These are phyloP conservation scores for Colletotrichum trifolii DNA, from an alignment of 2,329 filamentous ascomycete genomes.

Conservation along the genomic window DNA sequence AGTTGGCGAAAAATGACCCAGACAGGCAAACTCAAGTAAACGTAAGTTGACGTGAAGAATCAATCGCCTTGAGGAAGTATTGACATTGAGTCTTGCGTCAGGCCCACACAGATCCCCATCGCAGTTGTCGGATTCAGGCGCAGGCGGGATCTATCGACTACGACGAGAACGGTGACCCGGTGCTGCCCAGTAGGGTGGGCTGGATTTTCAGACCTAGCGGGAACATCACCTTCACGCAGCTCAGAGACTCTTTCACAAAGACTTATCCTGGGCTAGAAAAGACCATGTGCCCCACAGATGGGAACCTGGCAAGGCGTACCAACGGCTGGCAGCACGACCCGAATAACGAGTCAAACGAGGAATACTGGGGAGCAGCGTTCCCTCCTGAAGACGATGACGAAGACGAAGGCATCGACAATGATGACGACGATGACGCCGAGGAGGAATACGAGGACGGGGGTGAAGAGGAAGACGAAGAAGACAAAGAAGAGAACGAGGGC, in stretches of 20 bases:
- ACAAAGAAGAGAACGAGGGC: constrained; percentile 42
- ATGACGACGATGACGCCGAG: constrained; percentile 23
- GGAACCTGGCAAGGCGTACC: constrained; percentile 28
- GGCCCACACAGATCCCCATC: constrained; percentile 33
- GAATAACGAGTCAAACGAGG: constrained; percentile 44
- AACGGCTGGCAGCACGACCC: constrained; percentile 46
- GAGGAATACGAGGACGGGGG: constrained; percentile 38
- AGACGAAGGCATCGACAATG: not conserved
- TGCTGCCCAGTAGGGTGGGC: constrained; percentile 47
- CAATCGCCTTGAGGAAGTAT: not conserved
- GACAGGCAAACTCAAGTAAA: constrained; percentile 26
- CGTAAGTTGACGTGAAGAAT: constrained; percentile 7
- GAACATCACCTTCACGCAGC: constrained; percentile 33
- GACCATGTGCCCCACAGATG: constrained; percentile 44
- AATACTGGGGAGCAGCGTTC: constrained; percentile 21
- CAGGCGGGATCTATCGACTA: constrained; percentile 3
- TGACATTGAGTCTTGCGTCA: not conserved
- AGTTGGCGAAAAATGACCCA: constrained; percentile 9
- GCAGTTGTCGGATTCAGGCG: constrained; percentile 32
- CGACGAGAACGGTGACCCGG: not conserved
- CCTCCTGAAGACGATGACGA: constrained; percentile 1
- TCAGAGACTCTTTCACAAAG: constrained; percentile 41
- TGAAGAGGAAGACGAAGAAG: constrained; percentile 35
- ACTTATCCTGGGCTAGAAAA: constrained; percentile 42
- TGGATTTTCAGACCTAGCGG: constrained; percentile 42